Evolutionary conservation across 139 green algal genomes (phyloP).

Genomic region (Volvox africanus): DNA sequence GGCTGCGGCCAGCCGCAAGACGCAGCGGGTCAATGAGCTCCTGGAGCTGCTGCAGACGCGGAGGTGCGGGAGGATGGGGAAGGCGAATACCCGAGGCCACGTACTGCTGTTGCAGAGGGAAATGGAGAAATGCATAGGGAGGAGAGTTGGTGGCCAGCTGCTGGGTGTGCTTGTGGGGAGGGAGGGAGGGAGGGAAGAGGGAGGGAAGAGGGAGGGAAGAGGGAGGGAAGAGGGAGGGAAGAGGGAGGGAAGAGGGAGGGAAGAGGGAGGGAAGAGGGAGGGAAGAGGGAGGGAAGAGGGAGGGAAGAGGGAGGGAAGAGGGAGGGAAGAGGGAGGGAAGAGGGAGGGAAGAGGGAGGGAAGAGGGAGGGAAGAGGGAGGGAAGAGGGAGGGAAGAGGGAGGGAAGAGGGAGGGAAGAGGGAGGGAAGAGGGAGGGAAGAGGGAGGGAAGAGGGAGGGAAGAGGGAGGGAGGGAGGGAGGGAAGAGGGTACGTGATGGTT

Average conservation of each 20-base stretch:
- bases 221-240: not conserved
- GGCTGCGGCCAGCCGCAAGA: constrained; percentile 50
- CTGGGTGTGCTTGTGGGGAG: not conserved
- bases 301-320: not conserved
- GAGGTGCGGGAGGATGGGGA: too few species aligned
- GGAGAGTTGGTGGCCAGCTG: too few species aligned
- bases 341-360: too few species aligned
- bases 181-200: not conserved
- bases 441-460: not conserved
- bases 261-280: not conserved
- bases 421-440: not conserved
- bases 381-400: not conserved
- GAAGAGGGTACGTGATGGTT: too few species aligned
- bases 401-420: not conserved
- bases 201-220: not conserved
- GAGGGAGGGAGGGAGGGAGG: not conserved
- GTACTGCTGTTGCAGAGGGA: too few species aligned
- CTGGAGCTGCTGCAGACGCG: constrained; percentile 25
- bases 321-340: not conserved
- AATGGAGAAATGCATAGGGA: too few species aligned
- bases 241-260: not conserved
- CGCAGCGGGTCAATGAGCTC: constrained; percentile 54
- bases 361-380: not conserved
- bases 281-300: not conserved
- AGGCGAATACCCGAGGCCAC: too few species aligned